Conservation (phyloP, 805 yeast genomes). For the Yarrowia bubula region DNA sequence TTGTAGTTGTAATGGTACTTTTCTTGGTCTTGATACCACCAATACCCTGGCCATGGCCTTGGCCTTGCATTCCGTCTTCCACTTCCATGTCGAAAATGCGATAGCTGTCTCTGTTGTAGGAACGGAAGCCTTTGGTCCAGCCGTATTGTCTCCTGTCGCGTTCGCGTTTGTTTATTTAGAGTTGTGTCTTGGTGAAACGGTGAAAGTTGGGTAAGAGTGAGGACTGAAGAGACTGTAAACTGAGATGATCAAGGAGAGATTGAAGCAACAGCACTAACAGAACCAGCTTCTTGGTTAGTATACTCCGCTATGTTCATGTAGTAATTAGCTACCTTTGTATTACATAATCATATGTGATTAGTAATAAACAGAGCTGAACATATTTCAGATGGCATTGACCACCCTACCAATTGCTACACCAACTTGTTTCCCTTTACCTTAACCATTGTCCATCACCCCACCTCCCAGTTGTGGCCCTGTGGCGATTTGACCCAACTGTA, state of each 20-base stretch:
- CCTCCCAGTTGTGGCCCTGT: not conserved
- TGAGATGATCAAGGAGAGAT: too few relatives aligned
- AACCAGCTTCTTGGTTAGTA: too few relatives aligned
- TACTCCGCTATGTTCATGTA: too few relatives aligned
- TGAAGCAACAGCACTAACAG: too few relatives aligned
- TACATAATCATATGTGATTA: not conserved
- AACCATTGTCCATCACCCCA: too few relatives aligned
- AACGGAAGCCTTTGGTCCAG: not conserved
- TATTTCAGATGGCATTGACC: not conserved
- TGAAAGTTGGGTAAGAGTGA: not conserved
- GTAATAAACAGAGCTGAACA: not conserved
- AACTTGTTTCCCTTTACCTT: too few relatives aligned
- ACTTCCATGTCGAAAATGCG: not conserved
- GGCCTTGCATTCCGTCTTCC: slow-evolving; percentile 15
- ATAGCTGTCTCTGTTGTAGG: not conserved
- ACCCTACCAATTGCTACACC: too few relatives aligned
- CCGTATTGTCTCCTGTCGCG: slow-evolving; percentile 11
- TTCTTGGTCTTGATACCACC: slow-evolving; percentile 13
- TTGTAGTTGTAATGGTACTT: slow-evolving; percentile 9
- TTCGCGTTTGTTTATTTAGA: slow-evolving; percentile 12
- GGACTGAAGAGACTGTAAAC: too few relatives aligned
- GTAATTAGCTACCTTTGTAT: not conserved
- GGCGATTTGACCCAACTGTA: not conserved
- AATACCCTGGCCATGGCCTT: slow-evolving; percentile 12
- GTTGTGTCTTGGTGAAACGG: not conserved